Base-by-base conservation (phyloP, 2,329 filamentous ascomycete genomes). In the Colletotrichum tofieldiae region DNA sequence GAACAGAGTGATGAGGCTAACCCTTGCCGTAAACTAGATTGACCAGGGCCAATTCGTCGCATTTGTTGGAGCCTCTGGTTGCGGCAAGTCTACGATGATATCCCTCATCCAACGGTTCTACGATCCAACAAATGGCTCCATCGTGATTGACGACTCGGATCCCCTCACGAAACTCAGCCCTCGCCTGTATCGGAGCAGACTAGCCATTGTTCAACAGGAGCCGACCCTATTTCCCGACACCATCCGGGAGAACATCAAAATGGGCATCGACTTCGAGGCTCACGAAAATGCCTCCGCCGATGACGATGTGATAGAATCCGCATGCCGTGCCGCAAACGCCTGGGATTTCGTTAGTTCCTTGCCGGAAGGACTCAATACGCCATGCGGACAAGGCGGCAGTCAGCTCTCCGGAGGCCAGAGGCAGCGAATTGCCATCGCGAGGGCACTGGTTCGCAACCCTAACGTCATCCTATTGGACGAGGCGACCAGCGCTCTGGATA, bases 331-430 rank as follows among this genome's bases (percentile, higher is more conserved):
- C 61, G 87, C 89, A 23, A 90, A 89, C 77, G 86, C 87, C 3
- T 85, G 87, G 76, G 86, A 88, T 26, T 91, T 91, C 70, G 84
- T 91, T 41, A 79, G 83, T 0, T 86, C 85, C 2, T 82, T 91
- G 0, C 88, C 89, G 0, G 59, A 73, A 20, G 90, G 89, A 0
- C 90, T 93, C 67, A 82, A 86, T 1, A 93, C 92, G 0, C 82
- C 85, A 1, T 92, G 93, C 26, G 92, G 92, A 1, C 88, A 92
- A 74, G 88, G 89, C 54, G 92, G 92, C 0, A 88, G 91, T 20
- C 91, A 92, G 68, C 83, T 95, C 1, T 93, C 91, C 1, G 93
- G 93, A 26, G 93, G 93, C 0, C 92, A 94, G 78, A 85, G 92
- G 5, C 93, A 94, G 78, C 89, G 92, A 23, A 88, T 94, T 39